These are phyloP conservation scores for Yamadazyma nakazawae DNA, from an alignment of 805 yeast genomes.

Conservation along the genomic window DNA sequence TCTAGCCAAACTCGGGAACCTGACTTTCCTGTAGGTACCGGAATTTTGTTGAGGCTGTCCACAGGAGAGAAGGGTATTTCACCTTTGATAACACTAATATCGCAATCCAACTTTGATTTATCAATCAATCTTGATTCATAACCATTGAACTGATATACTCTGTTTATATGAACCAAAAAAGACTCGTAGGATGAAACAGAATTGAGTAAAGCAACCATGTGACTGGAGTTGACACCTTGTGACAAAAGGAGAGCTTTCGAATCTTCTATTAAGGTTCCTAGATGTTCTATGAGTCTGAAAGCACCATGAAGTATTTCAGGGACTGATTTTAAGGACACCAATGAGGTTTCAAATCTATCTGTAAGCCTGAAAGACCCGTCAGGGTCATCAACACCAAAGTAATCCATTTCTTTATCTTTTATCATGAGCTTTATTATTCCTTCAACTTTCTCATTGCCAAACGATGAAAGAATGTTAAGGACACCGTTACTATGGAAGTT, in stretches of 20 bases:
- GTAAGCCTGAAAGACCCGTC: constrained; percentile 53
- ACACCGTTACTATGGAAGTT: constrained; percentile 47
- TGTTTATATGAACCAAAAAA: constrained; percentile 52
- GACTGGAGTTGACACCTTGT: constrained; percentile 56
- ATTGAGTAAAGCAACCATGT: constrained; percentile 61
- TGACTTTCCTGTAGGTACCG: constrained; percentile 58
- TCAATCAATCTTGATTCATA: constrained; percentile 78
- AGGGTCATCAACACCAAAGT: constrained; percentile 35
- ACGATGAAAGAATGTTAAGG: constrained; percentile 41
- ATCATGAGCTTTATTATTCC: constrained; percentile 51
- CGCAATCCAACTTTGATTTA: constrained; percentile 63
- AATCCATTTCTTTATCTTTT: constrained; percentile 54
- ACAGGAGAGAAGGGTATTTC: not conserved
- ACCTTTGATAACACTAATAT: constrained; percentile 39
- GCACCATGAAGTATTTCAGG: constrained; percentile 30
- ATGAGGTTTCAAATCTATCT: constrained; percentile 32
- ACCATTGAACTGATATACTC: constrained; percentile 49
- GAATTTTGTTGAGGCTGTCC: constrained; percentile 17
- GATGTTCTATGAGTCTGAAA: constrained; percentile 39
- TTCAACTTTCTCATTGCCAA: constrained; percentile 45
- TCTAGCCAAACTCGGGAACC: constrained; percentile 75
- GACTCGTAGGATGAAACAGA: constrained; percentile 43
- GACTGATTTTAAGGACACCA: not conserved
- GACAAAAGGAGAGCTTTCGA: constrained; percentile 55
- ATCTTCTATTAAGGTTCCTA: constrained; percentile 40